Base-by-base conservation (phyloP, 2,329 filamentous ascomycete genomes). In the Nigrograna mackinnonii region DNA sequence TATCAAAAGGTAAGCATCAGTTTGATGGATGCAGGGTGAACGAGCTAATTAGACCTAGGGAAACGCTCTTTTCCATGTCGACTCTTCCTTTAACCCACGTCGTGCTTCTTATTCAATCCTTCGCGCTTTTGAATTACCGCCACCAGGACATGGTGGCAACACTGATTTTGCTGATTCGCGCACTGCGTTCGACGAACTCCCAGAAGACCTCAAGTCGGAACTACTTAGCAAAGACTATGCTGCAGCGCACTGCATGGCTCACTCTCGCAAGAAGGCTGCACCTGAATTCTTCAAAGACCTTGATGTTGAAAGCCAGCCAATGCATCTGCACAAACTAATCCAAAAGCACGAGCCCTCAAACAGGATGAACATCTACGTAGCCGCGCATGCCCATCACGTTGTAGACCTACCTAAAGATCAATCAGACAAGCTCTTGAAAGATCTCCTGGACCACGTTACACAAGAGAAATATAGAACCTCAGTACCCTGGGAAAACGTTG, bases 281-380 rank as follows among this genome's bases (percentile, higher is more conserved):
- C 78, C 79, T 0, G 72, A 68, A 4, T 75, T 70, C 46, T 77
- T 80, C 46, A 47, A 50, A 3, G 68, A 76, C 37, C 45, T 80
- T 7, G 67, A 78, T 11, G 68, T 74, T 0, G 42, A 54, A 1
- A 52, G 54, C 28, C 47, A 68, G 49, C 60, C 60, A 22, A 61
- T 68, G 64, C 44, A 54, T 24, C 66, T 71, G 5, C 80, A 83
- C 53, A 66, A 66, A 18, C 49, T 82, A 3, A 57, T 75, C 2
- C 79, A 82, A 60, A 52, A 47, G 1, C 80, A 83, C 50, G 75
- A 79, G 55, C 66, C 70, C 1, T 74, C 69, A n/a, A 75, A 73
- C 1, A 62, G 79, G 2, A 72, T 71, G 67, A 80, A 78, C 35
- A 49, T 83, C 4, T 81, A 79, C 44, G 62, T 81, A 18, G 77